Conservation (phyloP, 257 asterid species). For the Plantago major region DNA sequence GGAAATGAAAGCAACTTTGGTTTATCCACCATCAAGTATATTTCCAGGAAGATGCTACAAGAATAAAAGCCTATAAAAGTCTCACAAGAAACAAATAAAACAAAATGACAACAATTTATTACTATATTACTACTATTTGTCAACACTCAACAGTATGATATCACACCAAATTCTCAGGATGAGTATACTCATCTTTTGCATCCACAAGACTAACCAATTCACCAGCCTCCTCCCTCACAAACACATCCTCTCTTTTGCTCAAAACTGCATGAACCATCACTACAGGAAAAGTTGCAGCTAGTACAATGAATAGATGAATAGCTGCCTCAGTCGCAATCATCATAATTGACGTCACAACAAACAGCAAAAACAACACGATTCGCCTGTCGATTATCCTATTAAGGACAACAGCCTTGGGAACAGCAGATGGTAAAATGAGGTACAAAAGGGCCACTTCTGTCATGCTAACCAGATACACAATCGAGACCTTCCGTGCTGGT, state of each 20-base stretch:
- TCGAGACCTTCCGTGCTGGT: constrained; percentile 54
- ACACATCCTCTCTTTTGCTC: constrained; percentile 31
- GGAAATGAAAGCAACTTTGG: not conserved
- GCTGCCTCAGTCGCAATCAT: constrained; percentile 44
- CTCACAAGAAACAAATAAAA: no score
- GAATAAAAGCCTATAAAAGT: no score
- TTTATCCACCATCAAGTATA: no score
- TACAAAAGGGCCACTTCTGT: constrained; percentile 49
- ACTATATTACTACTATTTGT: no score
- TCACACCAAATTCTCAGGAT: constrained; percentile 32
- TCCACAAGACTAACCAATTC: constrained; percentile 35
- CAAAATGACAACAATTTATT: no score
- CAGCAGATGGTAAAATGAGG: constrained; percentile 36
- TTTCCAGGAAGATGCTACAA: no score
- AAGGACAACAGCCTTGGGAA: constrained; percentile 36
- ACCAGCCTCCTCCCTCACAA: constrained; percentile 18
- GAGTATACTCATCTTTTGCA: constrained; percentile 19
- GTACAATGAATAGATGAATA: constrained; percentile 44
- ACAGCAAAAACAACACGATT: constrained; percentile 34
- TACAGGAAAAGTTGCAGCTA: constrained; percentile 45
- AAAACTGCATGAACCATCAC: constrained; percentile 42
- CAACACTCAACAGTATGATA: not conserved
- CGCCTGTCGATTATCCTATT: constrained; percentile 35
- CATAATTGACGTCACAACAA: constrained; percentile 20
- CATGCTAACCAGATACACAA: constrained; percentile 40